Evolutionary conservation across 108 stramenopile genomes (phyloP).

Genomic region (Aurantiochytrium sp.): DNA sequence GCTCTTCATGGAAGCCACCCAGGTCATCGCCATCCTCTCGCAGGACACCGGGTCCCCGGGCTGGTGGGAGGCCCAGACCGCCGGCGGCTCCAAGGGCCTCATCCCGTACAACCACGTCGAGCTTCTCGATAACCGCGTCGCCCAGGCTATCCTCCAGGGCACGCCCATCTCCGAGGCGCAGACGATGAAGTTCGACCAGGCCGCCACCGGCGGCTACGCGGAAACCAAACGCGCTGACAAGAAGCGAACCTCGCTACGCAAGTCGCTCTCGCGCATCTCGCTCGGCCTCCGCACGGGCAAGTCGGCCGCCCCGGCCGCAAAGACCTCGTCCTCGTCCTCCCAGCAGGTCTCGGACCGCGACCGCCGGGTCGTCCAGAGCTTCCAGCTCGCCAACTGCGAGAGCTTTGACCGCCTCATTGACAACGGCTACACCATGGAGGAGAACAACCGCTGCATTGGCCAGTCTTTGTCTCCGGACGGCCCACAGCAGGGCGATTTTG

Average conservation of each 20-base stretch:
- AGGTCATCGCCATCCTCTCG: not conserved
- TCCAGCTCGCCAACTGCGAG: not conserved
- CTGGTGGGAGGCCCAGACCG: conserved; percentile 15
- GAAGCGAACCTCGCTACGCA: not conserved
- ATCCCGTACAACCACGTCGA: conserved; percentile 30
- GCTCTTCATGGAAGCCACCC: not conserved
- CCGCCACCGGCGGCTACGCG: not conserved
- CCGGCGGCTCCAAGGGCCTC: not conserved
- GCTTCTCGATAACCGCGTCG: conserved; percentile 2
- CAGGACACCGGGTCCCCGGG: conserved; percentile 9
- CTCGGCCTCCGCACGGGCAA: not conserved
- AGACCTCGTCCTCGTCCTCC: no score
- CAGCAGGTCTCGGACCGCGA: not conserved
- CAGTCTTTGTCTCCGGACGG: not conserved
- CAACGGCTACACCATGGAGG: conserved; percentile 18
- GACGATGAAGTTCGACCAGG: not conserved
- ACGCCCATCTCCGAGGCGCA: not conserved
- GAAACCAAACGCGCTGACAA: not conserved
- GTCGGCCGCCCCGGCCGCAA: not conserved
- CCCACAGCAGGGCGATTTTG: not conserved
- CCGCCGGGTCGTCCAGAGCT: not conserved
- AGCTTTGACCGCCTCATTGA: conserved; percentile 12
- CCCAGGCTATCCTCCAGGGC: not conserved
- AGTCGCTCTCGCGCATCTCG: not conserved
- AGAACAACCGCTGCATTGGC: not conserved